Percentiles rank a stretch among this genome's conserved stretches.
Evolutionary conservation across 805 yeast genomes (phyloP).

Genomic region (Lachancea fermentati): DNA sequence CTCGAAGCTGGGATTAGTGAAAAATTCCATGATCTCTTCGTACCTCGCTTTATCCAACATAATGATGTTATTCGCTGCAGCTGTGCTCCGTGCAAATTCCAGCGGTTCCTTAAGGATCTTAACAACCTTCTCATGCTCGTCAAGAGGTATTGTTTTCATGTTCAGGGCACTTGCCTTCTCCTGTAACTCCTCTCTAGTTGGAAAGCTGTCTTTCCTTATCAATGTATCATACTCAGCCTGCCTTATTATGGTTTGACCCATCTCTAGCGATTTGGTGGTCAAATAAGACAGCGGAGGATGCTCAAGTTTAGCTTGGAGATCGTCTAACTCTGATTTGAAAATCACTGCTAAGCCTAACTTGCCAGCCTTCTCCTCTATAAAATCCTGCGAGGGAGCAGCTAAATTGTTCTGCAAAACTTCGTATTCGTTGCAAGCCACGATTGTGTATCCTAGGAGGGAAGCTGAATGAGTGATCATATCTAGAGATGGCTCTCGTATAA

Average conservation of each 20-base stretch:
- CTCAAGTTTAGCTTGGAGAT: slow-evolving; percentile 5
- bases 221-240: slow-evolving; percentile 8
- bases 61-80: slow-evolving; percentile 1
- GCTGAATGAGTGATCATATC: slow-evolving; percentile 35
- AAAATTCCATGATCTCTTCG: slow-evolving; percentile 2
- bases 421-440: slow-evolving; percentile 10
- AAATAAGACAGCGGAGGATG: slow-evolving; percentile 14
- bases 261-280: slow-evolving; percentile 10
- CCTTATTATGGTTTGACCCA: slow-evolving; percentile 14
- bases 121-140: slow-evolving; percentile 12
- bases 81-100: slow-evolving; percentile 8
- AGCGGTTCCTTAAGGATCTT: slow-evolving; percentile 13
- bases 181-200: slow-evolving; percentile 20
- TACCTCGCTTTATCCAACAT: slow-evolving; percentile 7
- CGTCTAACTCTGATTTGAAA: slow-evolving; percentile 1
- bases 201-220: slow-evolving; percentile 3
- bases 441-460: slow-evolving; percentile 3
- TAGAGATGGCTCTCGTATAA: slow-evolving; percentile 24
- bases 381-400: slow-evolving; percentile 9
- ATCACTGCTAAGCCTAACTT: slow-evolving; percentile 2
- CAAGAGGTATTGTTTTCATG: slow-evolving; percentile 13
- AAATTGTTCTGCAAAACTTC: slow-evolving; percentile 5
- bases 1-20: slow-evolving; percentile 10
- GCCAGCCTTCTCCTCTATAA: slow-evolving; percentile 12
- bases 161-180: slow-evolving; percentile 6